These are phyloP conservation scores for Capsaspora owczarzaki DNA, from an alignment of 78 protist genomes.

Conservation along the genomic window DNA sequence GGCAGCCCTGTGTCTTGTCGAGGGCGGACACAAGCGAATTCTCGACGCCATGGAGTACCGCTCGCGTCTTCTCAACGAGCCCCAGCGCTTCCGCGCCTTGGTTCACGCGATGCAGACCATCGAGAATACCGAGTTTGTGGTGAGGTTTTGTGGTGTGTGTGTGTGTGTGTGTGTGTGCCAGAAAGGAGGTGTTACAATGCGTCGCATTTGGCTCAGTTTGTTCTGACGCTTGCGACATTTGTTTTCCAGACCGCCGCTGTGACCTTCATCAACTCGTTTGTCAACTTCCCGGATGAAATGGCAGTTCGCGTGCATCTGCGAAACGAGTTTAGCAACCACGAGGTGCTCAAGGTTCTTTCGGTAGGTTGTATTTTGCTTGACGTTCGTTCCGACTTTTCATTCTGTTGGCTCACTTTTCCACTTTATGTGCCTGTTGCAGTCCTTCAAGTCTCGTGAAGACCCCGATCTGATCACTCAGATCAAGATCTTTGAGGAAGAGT, in stretches of 20 bases:
- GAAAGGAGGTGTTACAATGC: too few relatives aligned
- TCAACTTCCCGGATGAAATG: slow-evolving; percentile 1
- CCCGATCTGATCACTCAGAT: slow-evolving; percentile 1
- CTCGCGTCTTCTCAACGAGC: background rate
- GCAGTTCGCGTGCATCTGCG: slow-evolving; percentile 4
- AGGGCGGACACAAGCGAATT: background rate
- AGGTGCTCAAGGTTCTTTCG: background rate
- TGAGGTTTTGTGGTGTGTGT: background rate
- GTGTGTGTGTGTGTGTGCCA: background rate
- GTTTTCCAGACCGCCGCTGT: background rate
- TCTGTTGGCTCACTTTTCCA: background rate
- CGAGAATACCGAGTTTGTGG: background rate
- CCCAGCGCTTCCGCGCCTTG: background rate
- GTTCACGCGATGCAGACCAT: background rate
- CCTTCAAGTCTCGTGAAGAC: background rate
- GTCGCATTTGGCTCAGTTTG: too few relatives aligned
- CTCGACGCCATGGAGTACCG: background rate
- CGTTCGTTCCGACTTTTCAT: background rate
- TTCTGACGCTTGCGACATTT: too few relatives aligned
- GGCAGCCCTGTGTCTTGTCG: background rate
- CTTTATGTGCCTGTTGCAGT: background rate
- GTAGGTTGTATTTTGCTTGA: background rate
- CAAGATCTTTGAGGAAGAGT: background rate
- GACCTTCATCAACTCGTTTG: slow-evolving; percentile 14
- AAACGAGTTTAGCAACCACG: background rate